Percentiles rank a stretch among this genome's conserved stretches.
phyloP scores from a whole-genome alignment of 306 rosid species.

The Prinsepia uniflora region DNA sequence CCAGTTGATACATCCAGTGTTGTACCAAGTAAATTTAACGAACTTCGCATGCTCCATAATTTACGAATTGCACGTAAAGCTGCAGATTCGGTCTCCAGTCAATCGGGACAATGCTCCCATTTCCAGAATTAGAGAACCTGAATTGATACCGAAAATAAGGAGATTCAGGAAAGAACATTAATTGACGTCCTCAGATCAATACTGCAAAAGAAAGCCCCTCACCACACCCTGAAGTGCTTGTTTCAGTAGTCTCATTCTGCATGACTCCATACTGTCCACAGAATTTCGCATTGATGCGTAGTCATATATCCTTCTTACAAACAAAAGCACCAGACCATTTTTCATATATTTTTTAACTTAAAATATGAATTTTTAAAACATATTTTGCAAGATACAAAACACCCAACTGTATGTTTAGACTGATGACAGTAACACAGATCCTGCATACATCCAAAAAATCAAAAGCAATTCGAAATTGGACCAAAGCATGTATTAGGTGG shows the following conservation, averaged over 20 bases:
- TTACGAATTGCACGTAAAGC: conserved; percentile 88
- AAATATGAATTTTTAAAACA: conserved; percentile 27
- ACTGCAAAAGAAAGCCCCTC: conserved; percentile 57
- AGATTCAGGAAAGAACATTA: conserved; percentile 26
- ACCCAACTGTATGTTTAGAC: neutral
- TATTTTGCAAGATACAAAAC: conserved; percentile 19
- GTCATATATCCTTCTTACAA: conserved; percentile 78
- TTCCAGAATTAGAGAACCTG: conserved; percentile 97
- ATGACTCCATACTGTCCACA: conserved; percentile 95
- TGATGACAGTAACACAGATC: neutral
- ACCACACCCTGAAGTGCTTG: conserved; percentile 99
- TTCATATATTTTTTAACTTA: conserved; percentile 34
- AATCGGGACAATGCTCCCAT: conserved; percentile 95
- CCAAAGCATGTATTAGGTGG: conserved; percentile 3
- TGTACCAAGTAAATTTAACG: conserved; percentile 87
- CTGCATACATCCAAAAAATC: neutral
- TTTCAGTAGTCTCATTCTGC: conserved; percentile 97
- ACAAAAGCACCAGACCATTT: conserved; percentile 45
- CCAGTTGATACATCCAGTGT: conserved; percentile 83
- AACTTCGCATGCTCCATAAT: conserved; percentile 91
- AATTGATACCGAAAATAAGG: conserved; percentile 29
- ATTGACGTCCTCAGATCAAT: conserved; percentile 33
- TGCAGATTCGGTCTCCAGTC: conserved; percentile 83
- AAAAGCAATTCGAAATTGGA: conserved; percentile 5
- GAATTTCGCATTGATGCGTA: conserved; percentile 69